Conservation (phyloP, 2,329 filamentous ascomycete species). For the Trichothecium sympodiale region DNA sequence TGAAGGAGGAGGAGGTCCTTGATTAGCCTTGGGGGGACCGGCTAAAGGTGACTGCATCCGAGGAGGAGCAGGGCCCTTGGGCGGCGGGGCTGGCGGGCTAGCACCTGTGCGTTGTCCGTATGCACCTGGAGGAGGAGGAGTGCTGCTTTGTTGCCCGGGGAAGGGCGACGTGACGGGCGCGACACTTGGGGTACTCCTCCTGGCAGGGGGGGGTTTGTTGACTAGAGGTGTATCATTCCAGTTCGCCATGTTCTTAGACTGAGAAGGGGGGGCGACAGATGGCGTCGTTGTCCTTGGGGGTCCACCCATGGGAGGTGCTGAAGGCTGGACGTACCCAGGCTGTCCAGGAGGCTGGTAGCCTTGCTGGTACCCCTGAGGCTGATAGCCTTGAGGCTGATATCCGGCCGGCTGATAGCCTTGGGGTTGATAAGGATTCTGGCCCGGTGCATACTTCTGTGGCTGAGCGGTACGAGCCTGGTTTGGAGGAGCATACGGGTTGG, state of each 20-base stretch:
- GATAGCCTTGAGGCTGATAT: slow-evolving; percentile 5
- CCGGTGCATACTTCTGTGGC: slow-evolving; percentile 24
- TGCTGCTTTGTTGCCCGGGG: slow-evolving; percentile 46
- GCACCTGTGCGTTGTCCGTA: slow-evolving; percentile 52
- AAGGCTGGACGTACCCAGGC: slow-evolving; percentile 24
- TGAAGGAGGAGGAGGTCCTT: slow-evolving; percentile 47
- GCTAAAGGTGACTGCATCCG: slow-evolving; percentile 63
- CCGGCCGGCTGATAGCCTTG: slow-evolving; percentile 11
- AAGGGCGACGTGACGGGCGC: slow-evolving; percentile 67
- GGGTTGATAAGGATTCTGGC: slow-evolving; percentile 24
- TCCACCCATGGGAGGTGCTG: slow-evolving; percentile 21
- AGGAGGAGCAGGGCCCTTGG: slow-evolving; percentile 63
- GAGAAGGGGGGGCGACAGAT: slow-evolving; percentile 59
- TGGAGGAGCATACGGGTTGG: slow-evolving; percentile 22
- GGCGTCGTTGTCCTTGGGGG: slow-evolving; percentile 51
- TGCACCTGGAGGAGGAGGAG: slow-evolving; percentile 47
- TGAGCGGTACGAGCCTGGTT: slow-evolving; percentile 16
- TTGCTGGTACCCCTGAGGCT: slow-evolving; percentile 17
- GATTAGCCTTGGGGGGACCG: slow-evolving; percentile 39
- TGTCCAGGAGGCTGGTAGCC: slow-evolving; percentile 42
- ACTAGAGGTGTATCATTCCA: slow-evolving; percentile 97
- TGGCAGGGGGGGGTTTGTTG: slow-evolving; percentile 57
- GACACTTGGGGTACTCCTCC: slow-evolving; percentile 62
- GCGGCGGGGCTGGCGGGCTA: slow-evolving; percentile 70
- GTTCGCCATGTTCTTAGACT: slow-evolving; percentile 59